These are phyloP conservation scores for Coffea eugenioides DNA, from an alignment of 257 asterid genomes.

Conservation along the genomic window DNA sequence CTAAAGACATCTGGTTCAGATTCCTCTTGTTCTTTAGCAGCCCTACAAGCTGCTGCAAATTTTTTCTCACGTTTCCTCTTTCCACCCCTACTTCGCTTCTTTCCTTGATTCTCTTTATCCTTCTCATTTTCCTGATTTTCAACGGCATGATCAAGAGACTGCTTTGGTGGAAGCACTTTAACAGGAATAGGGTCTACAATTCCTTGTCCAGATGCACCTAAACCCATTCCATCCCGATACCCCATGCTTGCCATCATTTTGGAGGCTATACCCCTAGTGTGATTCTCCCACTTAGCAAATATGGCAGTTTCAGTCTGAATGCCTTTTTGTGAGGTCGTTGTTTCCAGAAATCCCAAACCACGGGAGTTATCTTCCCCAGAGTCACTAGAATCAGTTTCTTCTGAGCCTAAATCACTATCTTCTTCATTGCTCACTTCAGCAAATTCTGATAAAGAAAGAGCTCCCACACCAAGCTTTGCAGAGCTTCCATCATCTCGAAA, in stretches of 20 bases:
- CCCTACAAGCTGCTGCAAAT: constrained; percentile 67
- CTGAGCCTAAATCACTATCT: constrained; percentile 51
- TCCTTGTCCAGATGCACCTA: constrained; percentile 93
- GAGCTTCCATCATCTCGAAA: constrained; percentile 78
- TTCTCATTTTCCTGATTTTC: constrained; percentile 37
- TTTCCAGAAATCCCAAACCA: constrained; percentile 73
- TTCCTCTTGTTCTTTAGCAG: constrained; percentile 74
- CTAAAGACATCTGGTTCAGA: constrained; percentile 63
- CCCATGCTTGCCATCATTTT: constrained; percentile 99
- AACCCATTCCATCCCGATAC: constrained; percentile 97
- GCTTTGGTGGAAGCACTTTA: constrained; percentile 71
- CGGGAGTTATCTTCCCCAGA: constrained; percentile 51
- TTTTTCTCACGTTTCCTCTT: constrained; percentile 82
- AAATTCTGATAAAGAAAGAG: constrained; percentile 56
- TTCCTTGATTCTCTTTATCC: constrained; percentile 32
- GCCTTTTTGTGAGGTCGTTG: constrained; percentile 55
- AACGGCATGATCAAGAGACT: constrained; percentile 77
- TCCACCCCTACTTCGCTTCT: constrained; percentile 89
- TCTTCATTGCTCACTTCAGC: constrained; percentile 64
- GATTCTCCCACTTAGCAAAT: constrained; percentile 96
- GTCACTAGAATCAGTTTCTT: constrained; percentile 55
- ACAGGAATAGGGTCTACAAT: constrained; percentile 71
- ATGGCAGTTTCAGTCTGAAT: constrained; percentile 79
- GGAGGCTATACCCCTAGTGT: constrained; percentile 94
- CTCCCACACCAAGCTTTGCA: constrained; percentile 56